Conservation (phyloP, 352 stramenopile genomes). For the Saprolegnia diclina region DNA sequence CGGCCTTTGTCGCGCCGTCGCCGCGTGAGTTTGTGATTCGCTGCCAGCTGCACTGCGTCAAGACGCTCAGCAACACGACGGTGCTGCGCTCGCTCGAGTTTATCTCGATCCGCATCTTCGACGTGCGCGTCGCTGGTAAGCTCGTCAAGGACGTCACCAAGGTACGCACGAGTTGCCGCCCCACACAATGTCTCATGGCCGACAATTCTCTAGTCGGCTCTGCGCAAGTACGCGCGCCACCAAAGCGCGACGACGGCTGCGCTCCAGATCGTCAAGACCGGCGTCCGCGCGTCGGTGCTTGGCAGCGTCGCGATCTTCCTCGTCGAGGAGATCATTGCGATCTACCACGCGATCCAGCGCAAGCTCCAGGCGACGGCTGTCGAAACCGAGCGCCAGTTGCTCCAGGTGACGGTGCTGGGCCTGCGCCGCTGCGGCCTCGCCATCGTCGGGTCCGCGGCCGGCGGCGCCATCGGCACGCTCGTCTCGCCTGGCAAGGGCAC, state of each 20-base stretch:
- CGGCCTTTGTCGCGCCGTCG: slow-evolving; percentile 47
- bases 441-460: slow-evolving; percentile 61
- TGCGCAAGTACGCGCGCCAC: slow-evolving; percentile 66
- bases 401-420: slow-evolving; percentile 50
- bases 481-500: slow-evolving; percentile 70
- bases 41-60: slow-evolving; percentile 58
- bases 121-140: slow-evolving; percentile 59
- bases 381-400: slow-evolving; percentile 42
- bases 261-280: slow-evolving; percentile 67
- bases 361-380: slow-evolving; percentile 33
- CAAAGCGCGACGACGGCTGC: slow-evolving; percentile 48
- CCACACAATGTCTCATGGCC: neutral
- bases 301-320: slow-evolving; percentile 76
- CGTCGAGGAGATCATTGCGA: slow-evolving; percentile 61
- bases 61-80: slow-evolving; percentile 78
- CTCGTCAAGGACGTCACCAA: slow-evolving; percentile 63
- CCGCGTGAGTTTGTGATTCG: slow-evolving; percentile 49
- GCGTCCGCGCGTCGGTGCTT: slow-evolving; percentile 67
- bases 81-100: slow-evolving; percentile 71
- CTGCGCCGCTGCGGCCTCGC: slow-evolving; percentile 53
- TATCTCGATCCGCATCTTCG: slow-evolving; percentile 45
- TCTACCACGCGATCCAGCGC: slow-evolving; percentile 30
- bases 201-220: slow-evolving; percentile 35
- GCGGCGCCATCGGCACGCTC: slow-evolving; percentile 60
- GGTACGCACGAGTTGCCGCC: slow-evolving; percentile 15